Percentiles rank a stretch among this genome's conserved stretches.
These are phyloP conservation scores for Trifolium subterraneum DNA, from an alignment of 306 rosid species.

Conservation along the genomic window DNA sequence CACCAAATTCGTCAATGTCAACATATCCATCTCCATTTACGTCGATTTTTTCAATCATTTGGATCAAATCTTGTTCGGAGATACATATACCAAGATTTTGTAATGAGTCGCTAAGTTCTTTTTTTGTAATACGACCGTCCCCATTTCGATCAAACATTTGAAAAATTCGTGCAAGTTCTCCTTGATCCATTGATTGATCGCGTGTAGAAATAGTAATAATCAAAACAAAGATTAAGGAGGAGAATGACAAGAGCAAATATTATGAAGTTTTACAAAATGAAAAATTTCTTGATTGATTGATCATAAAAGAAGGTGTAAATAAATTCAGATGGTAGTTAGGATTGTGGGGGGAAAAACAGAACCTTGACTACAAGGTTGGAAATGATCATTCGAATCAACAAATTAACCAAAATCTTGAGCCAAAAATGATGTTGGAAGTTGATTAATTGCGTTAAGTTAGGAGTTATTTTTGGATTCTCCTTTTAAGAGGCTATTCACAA, in stretches of 20 bases:
- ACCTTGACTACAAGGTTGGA: constrained; percentile 19
- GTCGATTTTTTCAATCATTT: constrained; percentile 55
- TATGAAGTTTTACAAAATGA: not conserved
- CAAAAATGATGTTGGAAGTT: constrained; percentile 30
- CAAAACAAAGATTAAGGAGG: constrained; percentile 21
- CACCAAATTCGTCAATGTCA: constrained; percentile 51
- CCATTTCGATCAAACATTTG: constrained; percentile 57
- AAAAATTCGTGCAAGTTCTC: constrained; percentile 48
- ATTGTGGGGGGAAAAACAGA: constrained; percentile 16
- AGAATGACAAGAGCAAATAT: not conserved
- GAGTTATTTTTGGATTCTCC: constrained; percentile 38
- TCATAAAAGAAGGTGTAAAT: not conserved
- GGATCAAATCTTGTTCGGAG: constrained; percentile 42
- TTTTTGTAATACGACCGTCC: constrained; percentile 48
- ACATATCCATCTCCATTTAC: constrained; percentile 54
- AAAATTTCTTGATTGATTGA: not conserved
- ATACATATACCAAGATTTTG: constrained; percentile 46
- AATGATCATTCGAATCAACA: constrained; percentile 23
- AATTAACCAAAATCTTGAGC: constrained; percentile 31
- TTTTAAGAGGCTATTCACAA: not conserved
- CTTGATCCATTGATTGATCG: constrained; percentile 42
- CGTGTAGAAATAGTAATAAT: not conserved
- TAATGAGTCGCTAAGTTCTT: constrained; percentile 49
- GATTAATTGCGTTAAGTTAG: constrained; percentile 34
- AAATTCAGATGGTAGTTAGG: constrained; percentile 3